Percentiles rank a stretch among this genome's conserved stretches.
Conservation (phyloP, 768 basidiomycete species). For the Panus rudis region DNA sequence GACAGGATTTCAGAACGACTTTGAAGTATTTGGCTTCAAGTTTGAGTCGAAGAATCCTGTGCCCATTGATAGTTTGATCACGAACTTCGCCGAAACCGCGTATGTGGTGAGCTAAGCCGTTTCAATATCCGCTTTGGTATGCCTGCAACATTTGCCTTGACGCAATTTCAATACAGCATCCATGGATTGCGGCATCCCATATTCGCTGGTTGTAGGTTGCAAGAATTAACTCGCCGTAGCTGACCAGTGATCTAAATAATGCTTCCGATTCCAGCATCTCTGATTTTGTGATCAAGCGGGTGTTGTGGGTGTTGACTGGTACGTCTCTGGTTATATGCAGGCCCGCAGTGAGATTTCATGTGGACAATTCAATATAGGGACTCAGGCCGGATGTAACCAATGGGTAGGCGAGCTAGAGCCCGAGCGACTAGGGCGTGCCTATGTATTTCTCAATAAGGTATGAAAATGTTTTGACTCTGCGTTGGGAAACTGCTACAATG, state of each 20-base stretch:
- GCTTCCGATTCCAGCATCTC: constrained; percentile 29
- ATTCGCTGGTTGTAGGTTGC: constrained; percentile 48
- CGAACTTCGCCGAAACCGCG: constrained; percentile 49
- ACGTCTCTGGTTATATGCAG: constrained; percentile 1
- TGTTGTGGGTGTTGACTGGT: constrained; percentile 58
- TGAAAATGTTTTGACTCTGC: not conserved
- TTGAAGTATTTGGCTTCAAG: constrained; percentile 43
- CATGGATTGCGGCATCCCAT: constrained; percentile 49
- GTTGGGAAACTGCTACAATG: not conserved
- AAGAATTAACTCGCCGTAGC: too few relatives aligned
- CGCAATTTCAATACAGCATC: constrained; percentile 39
- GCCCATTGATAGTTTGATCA: constrained; percentile 44
- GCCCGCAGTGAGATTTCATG: constrained; percentile 27
- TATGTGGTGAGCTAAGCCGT: constrained; percentile 35
- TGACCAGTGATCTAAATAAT: too few relatives aligned
- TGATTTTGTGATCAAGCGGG: constrained; percentile 52
- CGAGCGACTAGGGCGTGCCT: constrained; percentile 49
- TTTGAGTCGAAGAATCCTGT: constrained; percentile 34
- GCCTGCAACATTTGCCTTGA: too few relatives aligned
- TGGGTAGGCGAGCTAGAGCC: constrained; percentile 54
- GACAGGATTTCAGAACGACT: constrained; percentile 36
- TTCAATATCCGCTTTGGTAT: not conserved
- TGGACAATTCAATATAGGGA: constrained; percentile 31
- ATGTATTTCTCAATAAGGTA: constrained; percentile 58
- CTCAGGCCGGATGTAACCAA: constrained; percentile 52